Evolutionary conservation across 495 filamentous ascomycete species (phyloP).

Genomic region (Talaromyces adpressus): DNA sequence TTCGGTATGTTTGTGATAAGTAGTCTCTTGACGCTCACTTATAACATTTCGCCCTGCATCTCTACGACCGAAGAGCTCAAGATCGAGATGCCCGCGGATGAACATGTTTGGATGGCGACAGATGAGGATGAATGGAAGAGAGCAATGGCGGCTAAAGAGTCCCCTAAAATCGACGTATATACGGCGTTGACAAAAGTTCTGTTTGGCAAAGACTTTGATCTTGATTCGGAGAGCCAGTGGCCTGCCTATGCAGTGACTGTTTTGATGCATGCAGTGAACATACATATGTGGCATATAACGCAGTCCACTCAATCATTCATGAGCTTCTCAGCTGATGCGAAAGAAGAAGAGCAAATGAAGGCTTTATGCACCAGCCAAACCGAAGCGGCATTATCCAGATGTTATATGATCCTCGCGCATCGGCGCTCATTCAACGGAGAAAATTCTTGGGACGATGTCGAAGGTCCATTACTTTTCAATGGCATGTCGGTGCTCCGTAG

Average conservation of each 20-base stretch:
- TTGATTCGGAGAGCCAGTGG: slow-evolving; percentile 5
- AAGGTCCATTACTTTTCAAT: slow-evolving; percentile 8
- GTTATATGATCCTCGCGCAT: slow-evolving; percentile 5
- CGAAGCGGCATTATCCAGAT: slow-evolving; percentile 6
- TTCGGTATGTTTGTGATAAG: slow-evolving; percentile 10
- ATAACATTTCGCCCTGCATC: slow-evolving; percentile 6
- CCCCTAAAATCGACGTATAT: not conserved
- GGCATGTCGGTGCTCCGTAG: slow-evolving; percentile 8
- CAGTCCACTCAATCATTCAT: slow-evolving; percentile 11
- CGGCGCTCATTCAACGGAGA: not conserved
- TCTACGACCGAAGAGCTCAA: slow-evolving; percentile 9
- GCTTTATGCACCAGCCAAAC: slow-evolving; percentile 9
- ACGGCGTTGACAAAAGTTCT: slow-evolving; percentile 4
- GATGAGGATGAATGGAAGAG: slow-evolving; percentile 7
- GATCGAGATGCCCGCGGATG: slow-evolving; percentile 8
- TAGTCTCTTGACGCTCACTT: slow-evolving; percentile 8
- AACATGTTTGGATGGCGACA: not conserved
- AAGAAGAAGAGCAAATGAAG: slow-evolving; percentile 9
- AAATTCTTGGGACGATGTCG: slow-evolving; percentile 3
- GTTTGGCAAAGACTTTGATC: slow-evolving; percentile 10
- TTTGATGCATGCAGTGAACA: slow-evolving; percentile 10
- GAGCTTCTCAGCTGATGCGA: slow-evolving; percentile 8
- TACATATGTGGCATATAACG: slow-evolving; percentile 11
- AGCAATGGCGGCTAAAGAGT: not conserved
- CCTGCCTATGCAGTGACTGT: slow-evolving; percentile 8